These are phyloP conservation scores for Penicillium ochrochloron DNA, from an alignment of 495 filamentous ascomycete genomes.

Conservation along the genomic window DNA sequence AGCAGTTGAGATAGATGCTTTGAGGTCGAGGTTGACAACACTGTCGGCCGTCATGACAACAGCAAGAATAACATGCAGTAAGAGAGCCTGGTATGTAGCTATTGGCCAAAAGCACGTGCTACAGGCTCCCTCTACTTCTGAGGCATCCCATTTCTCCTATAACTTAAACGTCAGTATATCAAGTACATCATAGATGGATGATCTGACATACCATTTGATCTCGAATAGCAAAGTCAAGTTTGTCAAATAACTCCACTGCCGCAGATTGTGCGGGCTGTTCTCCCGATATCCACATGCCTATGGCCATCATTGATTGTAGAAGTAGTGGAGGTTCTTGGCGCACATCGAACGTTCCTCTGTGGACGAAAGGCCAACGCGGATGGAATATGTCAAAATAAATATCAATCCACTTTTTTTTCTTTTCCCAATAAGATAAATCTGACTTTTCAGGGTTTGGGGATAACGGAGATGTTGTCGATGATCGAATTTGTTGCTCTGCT, in stretches of 20 bases:
- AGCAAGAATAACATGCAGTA: conserved; percentile 37
- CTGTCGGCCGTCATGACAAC: conserved; percentile 11
- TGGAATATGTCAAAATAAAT: conserved; percentile 39
- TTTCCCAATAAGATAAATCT: neutral
- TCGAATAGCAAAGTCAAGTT: conserved; percentile 28
- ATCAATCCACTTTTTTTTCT: conserved; percentile 24
- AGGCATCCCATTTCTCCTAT: conserved; percentile 39
- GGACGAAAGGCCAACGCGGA: conserved; percentile 39
- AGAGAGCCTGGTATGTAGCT: conserved; percentile 39
- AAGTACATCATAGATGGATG: neutral
- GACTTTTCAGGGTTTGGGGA: neutral
- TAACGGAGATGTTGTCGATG: neutral
- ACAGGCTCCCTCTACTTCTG: conserved; percentile 14
- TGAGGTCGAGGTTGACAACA: conserved; percentile 25
- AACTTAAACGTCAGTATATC: conserved; percentile 11
- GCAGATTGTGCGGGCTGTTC: conserved; percentile 20
- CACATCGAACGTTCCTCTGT: conserved; percentile 29
- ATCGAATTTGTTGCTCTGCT: conserved; percentile 1
- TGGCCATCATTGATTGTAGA: conserved; percentile 33
- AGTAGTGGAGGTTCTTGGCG: conserved; percentile 28
- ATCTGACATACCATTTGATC: conserved; percentile 29
- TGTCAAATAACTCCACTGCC: conserved; percentile 32
- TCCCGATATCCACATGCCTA: conserved; percentile 35
- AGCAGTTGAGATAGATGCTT: conserved; percentile 16
- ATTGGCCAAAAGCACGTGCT: conserved; percentile 34